A percentile compares a stretch with the other conserved stretches of the same genome.
Conservation (phyloP, 768 basidiomycete genomes). For the Russula emetica region DNA sequence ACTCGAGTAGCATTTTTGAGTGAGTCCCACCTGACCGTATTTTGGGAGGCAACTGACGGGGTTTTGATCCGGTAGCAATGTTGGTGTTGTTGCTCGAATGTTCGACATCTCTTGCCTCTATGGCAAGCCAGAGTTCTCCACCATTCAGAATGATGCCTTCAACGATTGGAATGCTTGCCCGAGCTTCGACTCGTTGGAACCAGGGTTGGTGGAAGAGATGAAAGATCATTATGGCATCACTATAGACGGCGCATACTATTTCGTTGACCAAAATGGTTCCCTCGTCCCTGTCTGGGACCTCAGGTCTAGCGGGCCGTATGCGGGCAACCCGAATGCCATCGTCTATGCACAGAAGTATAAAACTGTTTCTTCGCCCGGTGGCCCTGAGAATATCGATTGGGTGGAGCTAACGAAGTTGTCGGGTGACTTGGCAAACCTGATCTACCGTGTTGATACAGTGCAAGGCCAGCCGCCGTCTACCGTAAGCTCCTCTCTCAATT, state of each 20-base stretch:
- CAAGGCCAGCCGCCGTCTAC: constrained; percentile 19
- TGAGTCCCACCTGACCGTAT: neutral
- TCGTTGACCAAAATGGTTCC: constrained; percentile 1
- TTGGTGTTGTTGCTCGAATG: constrained; percentile 20
- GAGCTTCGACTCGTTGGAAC: neutral
- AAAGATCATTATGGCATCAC: neutral
- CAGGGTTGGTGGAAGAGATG: neutral
- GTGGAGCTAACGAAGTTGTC: neutral
- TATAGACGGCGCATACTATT: constrained; percentile 21
- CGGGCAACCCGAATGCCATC: constrained; percentile 12
- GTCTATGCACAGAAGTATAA: constrained; percentile 13
- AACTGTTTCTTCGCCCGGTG: constrained; percentile 9
- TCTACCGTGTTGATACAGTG: constrained; percentile 21
- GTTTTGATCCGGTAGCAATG: constrained; percentile 1
- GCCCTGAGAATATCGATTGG: constrained; percentile 19
- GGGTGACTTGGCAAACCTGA: constrained; percentile 5
- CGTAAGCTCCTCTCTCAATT: constrained; percentile 2
- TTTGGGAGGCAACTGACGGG: neutral
- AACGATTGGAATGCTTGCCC: constrained; percentile 3
- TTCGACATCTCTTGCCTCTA: constrained; percentile 21
- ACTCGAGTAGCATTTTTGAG: neutral
- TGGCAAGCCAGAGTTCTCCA: neutral
- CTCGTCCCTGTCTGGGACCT: constrained; percentile 21
- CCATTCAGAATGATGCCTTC: constrained; percentile 1
- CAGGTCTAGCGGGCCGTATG: constrained; percentile 4